These are phyloP conservation scores for Chaetomium cochliodes DNA, from an alignment of 495 filamentous ascomycete genomes.

Conservation along the genomic window DNA sequence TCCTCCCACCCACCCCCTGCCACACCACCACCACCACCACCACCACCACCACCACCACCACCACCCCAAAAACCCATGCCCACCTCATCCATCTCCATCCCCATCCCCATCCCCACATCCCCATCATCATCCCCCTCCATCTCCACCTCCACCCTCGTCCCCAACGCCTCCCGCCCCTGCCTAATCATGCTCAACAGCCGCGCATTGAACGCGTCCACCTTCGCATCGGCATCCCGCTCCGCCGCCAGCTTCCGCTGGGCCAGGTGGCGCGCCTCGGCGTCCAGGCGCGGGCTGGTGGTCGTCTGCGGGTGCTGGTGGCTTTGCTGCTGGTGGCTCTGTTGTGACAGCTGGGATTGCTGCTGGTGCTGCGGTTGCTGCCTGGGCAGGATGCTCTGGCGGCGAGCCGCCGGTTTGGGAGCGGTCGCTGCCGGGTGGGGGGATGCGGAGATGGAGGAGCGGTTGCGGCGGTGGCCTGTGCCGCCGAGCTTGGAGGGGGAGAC, in stretches of 20 bases:
- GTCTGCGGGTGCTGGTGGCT: constrained; percentile 20
- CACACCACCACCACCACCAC: constrained; percentile 30
- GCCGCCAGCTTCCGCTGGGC: constrained; percentile 64
- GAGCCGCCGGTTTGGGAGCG: neutral
- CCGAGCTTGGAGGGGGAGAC: constrained; percentile 29
- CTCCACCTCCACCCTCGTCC: constrained; percentile 74
- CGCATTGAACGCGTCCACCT: constrained; percentile 72
- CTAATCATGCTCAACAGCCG: constrained; percentile 80
- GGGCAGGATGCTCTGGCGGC: constrained; percentile 5
- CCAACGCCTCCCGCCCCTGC: constrained; percentile 83
- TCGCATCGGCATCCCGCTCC: constrained; percentile 75
- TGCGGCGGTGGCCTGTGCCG: constrained; percentile 35
- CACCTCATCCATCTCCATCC: constrained; percentile 9
- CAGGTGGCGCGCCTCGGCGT: constrained; percentile 63
- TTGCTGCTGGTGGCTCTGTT: too few relatives aligned
- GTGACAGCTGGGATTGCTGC: too few relatives aligned
- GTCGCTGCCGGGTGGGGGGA: constrained; percentile 1
- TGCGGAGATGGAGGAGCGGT: constrained; percentile 38
- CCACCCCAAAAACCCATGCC: constrained; percentile 7
- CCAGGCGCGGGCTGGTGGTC: constrained; percentile 45
- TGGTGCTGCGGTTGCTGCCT: constrained; percentile 2
- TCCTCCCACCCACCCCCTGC: constrained; percentile 40
- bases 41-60: constrained; percentile 30
- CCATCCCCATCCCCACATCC: constrained; percentile 21
- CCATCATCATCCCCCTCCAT: constrained; percentile 40